Evolutionary conservation across 2,329 filamentous ascomycete genomes (phyloP).

Genomic region (Diplodia corticola): DNA sequence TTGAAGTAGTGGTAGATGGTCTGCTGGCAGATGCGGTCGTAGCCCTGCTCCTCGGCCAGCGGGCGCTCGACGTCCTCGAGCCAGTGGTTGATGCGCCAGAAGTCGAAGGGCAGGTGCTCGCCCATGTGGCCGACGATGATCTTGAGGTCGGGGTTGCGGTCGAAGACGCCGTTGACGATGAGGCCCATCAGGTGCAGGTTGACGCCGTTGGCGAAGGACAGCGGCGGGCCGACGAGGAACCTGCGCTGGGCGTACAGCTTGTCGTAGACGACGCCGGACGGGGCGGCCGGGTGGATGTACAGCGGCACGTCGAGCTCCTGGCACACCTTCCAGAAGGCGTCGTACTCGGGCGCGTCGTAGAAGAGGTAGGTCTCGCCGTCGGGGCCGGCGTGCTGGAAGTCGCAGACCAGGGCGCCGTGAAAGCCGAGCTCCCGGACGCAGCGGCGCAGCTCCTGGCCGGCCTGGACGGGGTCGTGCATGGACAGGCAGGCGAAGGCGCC

Average conservation of each 20-base stretch:
- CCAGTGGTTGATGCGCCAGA: conserved; percentile 50
- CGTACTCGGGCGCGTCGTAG: conserved; percentile 63
- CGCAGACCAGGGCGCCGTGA: conserved; percentile 48
- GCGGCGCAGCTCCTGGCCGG: conserved; percentile 53
- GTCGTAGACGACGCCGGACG: conserved; percentile 55
- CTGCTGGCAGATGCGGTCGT: conserved; percentile 46
- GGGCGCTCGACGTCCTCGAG: conserved; percentile 59
- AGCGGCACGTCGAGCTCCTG: conserved; percentile 63
- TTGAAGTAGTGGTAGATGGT: conserved; percentile 55
- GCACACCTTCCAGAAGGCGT: conserved; percentile 61
- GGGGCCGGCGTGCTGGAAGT: conserved; percentile 59
- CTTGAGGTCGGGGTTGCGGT: conserved; percentile 49
- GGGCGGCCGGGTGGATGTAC: conserved; percentile 63
- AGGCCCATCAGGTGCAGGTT: conserved; percentile 58
- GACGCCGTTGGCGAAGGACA: conserved; percentile 51
- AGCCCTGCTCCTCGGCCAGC: conserved; percentile 33
- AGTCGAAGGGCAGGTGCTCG: conserved; percentile 53
- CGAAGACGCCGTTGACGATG: conserved; percentile 54
- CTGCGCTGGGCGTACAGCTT: conserved; percentile 60
- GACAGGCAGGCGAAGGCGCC: conserved; percentile 28
- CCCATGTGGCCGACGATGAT: conserved; percentile 52
- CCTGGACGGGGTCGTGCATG: conserved; percentile 55
- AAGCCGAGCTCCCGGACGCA: conserved; percentile 53
- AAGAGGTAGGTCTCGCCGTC: conserved; percentile 64
- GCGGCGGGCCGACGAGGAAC: conserved; percentile 55